phyloP scores from a whole-genome alignment of 768 basidiomycete genomes.

The Candolleomyces eurysporus region DNA sequence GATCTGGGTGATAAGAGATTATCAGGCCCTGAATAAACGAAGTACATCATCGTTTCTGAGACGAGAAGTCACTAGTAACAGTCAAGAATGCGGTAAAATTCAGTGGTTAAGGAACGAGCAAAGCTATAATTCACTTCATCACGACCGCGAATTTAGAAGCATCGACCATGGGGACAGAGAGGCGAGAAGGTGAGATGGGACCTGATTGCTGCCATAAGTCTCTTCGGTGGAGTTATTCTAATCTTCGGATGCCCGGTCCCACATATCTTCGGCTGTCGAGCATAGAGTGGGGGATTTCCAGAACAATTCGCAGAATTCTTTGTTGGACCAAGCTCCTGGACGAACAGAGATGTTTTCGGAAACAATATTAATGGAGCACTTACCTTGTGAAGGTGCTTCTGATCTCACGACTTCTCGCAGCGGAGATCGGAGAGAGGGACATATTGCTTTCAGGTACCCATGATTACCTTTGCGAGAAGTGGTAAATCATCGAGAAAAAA shows the following conservation, averaged over 20 bases:
- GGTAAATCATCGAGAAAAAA: background rate
- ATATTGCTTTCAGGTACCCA: slow-evolving; percentile 6
- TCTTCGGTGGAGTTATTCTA: background rate
- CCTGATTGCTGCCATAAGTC: background rate
- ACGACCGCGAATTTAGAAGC: background rate
- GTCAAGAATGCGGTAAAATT: no score
- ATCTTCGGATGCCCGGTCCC: background rate
- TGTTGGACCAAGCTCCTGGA: slow-evolving; percentile 1
- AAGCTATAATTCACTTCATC: background rate
- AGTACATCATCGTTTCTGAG: slow-evolving; percentile 1
- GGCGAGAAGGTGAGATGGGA: background rate
- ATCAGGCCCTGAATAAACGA: slow-evolving; percentile 1
- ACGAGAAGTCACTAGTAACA: no score
- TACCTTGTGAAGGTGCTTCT: slow-evolving; percentile 10
- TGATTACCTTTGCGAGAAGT: background rate
- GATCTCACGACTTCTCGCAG: slow-evolving; percentile 9
- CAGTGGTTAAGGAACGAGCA: background rate
- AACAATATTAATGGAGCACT: slow-evolving; percentile 5
- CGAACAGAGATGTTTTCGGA: background rate
- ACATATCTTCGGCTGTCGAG: background rate
- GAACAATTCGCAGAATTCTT: background rate
- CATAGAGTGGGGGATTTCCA: background rate
- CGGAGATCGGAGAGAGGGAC: slow-evolving; percentile 7
- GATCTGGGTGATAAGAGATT: background rate
- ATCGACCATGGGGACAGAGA: background rate